Evolutionary conservation across 768 basidiomycete species (phyloP), one percentile per base, ranked within the genome.

Genomic region (Amanita molliuscula): DNA sequence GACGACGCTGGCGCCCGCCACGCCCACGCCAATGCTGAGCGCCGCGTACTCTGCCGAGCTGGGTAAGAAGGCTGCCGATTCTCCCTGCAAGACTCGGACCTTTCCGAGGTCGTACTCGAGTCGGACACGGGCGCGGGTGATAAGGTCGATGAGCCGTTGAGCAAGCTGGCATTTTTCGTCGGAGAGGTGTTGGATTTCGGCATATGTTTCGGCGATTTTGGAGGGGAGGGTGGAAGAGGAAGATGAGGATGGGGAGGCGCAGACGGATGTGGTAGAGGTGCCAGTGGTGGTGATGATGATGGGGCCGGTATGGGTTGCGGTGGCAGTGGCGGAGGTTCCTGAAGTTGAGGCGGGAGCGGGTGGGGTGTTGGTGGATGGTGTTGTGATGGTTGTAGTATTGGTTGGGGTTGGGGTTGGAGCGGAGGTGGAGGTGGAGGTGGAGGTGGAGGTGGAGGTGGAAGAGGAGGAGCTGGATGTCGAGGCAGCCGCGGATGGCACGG

Each of bases 41-140:
- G 31, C 54, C 10, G 59, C 53, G 37, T 54, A 50, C 44, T 73
- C 71, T 8, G 65, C 62, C 4, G 29, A 10, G 9, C 9, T 3
- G 29, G 29, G 31, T 1, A 31, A 31, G 7, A 31, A 13, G 11
- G 11, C 3, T 4, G 11, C 4, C 0, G 65, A 46, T 51, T 76
- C 76, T 29, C 76, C 76, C 53, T 75, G 74, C 18, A 78, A 58
- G 15, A 69, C 64, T 40, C 71, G 61, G 25, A 76, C 74, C 56
- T 69, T 70, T 44, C 61, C 59, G 18, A 81, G 64, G 56, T 81
- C 78, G 2, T 67, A 61, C 53, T 78, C 77, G 10, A 81, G 70
- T 37, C 73, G 66, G 11, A 71, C 65, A 40, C 71, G 70, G 23
- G 77, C 74, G 31, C 71, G 65, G 2, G 63, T 65, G 28, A 79